Base-by-base conservation (phyloP, 2,329 filamentous ascomycete species). In the Arthrobotrys sinensis region DNA sequence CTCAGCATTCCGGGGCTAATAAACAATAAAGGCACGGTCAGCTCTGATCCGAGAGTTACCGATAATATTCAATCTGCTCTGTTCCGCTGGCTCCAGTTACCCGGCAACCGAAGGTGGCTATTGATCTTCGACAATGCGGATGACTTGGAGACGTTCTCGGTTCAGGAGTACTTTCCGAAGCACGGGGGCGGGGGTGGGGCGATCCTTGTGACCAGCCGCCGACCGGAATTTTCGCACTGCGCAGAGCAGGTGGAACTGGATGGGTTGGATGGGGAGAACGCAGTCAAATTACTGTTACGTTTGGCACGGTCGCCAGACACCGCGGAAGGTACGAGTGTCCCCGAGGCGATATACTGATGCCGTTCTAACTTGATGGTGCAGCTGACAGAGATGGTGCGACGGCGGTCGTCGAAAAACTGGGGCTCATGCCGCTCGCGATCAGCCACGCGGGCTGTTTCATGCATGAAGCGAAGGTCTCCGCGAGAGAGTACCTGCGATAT, bases 381-480 rank as follows among this genome's bases (percentile, higher is more conserved):
- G 63, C 14, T 34, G 21, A 32, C 64, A 76, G 21, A 45, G 57
- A 36, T 53, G 45, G 34, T 10, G 40, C 3, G 40, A 63, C 1
- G 43, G 32, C 21, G 24, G 1, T 73, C 24, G 55, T 63, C 19
- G 19, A 80, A 34, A 40, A 64, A 43, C 65, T 80, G 55, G 80
- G 43, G 8, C 57, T 52, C 43, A 48, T 71, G 40, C 70, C 69
- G 1, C 63, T 66, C 19, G 64, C 50, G 16, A 68, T 77, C 21
- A 40, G 63, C 48, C 76, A 68, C 38, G 63, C 55, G 38, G 65
- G 62, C 11, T 46, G 24, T 21, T 80, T 57, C 52, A 43, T 80
- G 52, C 62, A 28, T 1, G 60, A 64, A 57, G 28, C 50, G 24
- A 63, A 78, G n/a, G 50, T 76, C 3, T 52, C 80, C 3, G 38